Conservation (phyloP, 768 basidiomycete genomes). For the Mrakia frigida region DNA sequence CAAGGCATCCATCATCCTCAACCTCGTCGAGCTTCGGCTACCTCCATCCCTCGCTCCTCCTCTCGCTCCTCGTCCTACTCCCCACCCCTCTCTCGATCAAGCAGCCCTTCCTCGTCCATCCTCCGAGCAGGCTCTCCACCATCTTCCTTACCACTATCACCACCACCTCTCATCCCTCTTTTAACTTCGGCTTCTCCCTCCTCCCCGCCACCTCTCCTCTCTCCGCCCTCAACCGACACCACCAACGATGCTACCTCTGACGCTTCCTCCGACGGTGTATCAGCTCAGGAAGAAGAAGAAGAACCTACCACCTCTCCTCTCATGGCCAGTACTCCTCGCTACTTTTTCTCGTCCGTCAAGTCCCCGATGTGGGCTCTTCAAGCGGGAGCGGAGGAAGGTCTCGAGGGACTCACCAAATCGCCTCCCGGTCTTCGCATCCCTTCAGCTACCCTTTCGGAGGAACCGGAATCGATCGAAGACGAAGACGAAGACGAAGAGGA, state of each 20-base stretch:
- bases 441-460: background rate
- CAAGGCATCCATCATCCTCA: background rate
- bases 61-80: slow-evolving; percentile 12
- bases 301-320: slow-evolving; percentile 1
- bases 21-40: background rate
- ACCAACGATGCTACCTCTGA: slow-evolving; percentile 2
- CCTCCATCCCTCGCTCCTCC: background rate
- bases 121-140: background rate
- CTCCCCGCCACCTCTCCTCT: slow-evolving; percentile 3
- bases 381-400: slow-evolving; percentile 28
- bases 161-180: background rate
- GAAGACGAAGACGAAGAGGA: slow-evolving; percentile 31
- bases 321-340: slow-evolving; percentile 24
- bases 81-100: background rate
- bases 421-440: background rate
- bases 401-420: background rate
- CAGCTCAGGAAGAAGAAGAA: background rate
- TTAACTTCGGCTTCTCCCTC: background rate
- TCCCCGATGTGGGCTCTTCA: slow-evolving; percentile 27
- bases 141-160: background rate
- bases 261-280: background rate
- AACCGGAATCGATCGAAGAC: slow-evolving; percentile 11
- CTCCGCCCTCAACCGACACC: slow-evolving; percentile 15
- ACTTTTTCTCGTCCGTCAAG: slow-evolving; percentile 6
- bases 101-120: background rate